These are phyloP conservation scores for Spiraea crenata DNA, from an alignment of 331 rosid species.

Conservation along the genomic window DNA sequence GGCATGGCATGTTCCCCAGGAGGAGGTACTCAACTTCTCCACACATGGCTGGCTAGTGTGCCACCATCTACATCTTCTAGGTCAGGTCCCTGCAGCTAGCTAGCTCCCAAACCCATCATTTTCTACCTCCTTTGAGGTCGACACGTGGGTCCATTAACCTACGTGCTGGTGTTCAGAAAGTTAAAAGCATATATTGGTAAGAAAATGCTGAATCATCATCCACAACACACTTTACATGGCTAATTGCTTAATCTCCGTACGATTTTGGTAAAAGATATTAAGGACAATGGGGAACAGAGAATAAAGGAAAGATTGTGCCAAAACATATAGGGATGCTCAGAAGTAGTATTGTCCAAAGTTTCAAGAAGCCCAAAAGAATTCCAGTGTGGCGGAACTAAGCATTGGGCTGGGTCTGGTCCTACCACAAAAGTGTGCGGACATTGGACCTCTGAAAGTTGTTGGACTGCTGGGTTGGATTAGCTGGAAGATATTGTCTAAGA, in stretches of 20 bases:
- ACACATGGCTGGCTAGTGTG: constrained; percentile 37
- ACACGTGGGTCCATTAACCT: constrained; percentile 17
- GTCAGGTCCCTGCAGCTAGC: constrained; percentile 3
- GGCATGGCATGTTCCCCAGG: constrained; percentile 31
- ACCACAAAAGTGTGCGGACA: no score
- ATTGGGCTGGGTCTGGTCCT: no score
- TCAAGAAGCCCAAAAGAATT: no score
- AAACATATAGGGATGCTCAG: no score
- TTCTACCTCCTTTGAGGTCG: constrained; percentile 10
- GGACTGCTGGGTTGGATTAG: no score
- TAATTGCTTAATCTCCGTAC: background rate
- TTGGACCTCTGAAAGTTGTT: no score
- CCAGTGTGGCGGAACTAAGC: no score
- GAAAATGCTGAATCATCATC: background rate
- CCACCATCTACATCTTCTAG: constrained; percentile 1
- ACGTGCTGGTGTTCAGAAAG: background rate
- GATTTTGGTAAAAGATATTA: background rate
- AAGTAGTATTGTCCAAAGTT: no score
- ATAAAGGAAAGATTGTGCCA: no score
- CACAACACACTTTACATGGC: background rate
- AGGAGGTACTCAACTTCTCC: constrained; percentile 25
- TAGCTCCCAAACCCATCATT: constrained; percentile 26
- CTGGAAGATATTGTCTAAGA: no score
- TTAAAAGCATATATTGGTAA: background rate
- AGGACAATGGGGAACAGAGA: no score